Evolutionary conservation across 495 filamentous ascomycete species (phyloP).

Genomic region (Podospora didyma): DNA sequence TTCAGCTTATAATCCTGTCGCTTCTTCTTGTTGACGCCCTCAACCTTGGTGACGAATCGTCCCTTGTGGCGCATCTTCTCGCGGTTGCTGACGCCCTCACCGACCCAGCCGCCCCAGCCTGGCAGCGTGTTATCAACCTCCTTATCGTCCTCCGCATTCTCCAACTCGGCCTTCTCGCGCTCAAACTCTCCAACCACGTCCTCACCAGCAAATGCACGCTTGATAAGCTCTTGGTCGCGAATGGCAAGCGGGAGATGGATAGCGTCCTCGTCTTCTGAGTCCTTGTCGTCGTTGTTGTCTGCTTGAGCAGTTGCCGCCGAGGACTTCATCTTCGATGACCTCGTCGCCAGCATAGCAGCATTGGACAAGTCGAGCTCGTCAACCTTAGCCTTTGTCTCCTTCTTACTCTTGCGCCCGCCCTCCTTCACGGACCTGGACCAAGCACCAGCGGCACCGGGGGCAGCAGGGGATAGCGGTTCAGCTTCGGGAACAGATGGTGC

Average conservation of each 20-base stretch:
- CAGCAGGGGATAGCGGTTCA: constrained; percentile 2
- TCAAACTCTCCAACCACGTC: constrained; percentile 82
- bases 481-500: neutral
- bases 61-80: constrained; percentile 56
- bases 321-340: constrained; percentile 17
- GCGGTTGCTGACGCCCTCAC: constrained; percentile 66
- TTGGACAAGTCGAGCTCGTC: constrained; percentile 39
- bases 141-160: constrained; percentile 80
- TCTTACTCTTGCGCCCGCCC: constrained; percentile 31
- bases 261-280: constrained; percentile 55
- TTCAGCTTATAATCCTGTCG: constrained; percentile 79
- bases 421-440: constrained; percentile 31
- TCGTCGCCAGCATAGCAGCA: constrained; percentile 27
- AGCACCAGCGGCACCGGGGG: constrained; percentile 15
- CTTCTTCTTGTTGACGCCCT: constrained; percentile 72
- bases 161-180: constrained; percentile 69
- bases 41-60: constrained; percentile 61
- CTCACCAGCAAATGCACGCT: constrained; percentile 82
- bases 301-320: neutral
- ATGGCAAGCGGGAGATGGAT: constrained; percentile 58
- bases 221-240: constrained; percentile 76
- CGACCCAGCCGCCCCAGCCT: constrained; percentile 88
- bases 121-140: constrained; percentile 79
- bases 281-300: constrained; percentile 21
- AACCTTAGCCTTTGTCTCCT: constrained; percentile 17